Evolutionary conservation across 1,139 yeast genomes (phyloP).

Genomic region (Suhomyces coccinellae): DNA sequence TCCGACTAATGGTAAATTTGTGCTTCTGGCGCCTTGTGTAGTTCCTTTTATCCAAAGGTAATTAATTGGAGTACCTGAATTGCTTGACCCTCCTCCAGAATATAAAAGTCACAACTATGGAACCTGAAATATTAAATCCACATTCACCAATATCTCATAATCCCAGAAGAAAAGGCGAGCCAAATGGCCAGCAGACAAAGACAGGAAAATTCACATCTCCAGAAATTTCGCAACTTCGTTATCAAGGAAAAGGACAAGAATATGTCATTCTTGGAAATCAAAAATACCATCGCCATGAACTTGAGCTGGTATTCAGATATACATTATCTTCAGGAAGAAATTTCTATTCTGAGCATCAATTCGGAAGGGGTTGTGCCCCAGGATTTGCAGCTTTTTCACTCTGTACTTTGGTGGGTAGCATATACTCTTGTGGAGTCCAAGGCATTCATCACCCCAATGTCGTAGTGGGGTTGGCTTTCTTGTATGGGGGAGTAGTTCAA

Average conservation of each 20-base stretch:
- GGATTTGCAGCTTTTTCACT: not conserved
- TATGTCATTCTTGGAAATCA: constrained; percentile 31
- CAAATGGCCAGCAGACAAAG: too few species aligned
- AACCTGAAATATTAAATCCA: too few species aligned
- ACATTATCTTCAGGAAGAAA: constrained; percentile 19
- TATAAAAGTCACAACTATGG: too few species aligned
- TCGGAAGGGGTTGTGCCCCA: not conserved
- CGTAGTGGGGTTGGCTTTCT: constrained; percentile 49
- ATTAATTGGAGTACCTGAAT: too few species aligned
- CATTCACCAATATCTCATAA: too few species aligned
- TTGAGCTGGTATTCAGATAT: constrained; percentile 40
- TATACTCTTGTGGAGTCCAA: not conserved
- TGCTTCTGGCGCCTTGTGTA: too few species aligned
- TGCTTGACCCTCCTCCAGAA: too few species aligned
- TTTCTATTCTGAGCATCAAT: not conserved
- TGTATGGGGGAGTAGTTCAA: constrained; percentile 51
- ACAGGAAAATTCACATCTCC: too few species aligned
- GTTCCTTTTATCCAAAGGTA: too few species aligned
- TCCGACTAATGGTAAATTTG: too few species aligned
- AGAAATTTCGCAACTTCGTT: constrained; percentile 4
- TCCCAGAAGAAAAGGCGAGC: too few species aligned
- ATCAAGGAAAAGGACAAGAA: constrained; percentile 25
- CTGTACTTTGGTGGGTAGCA: not conserved
- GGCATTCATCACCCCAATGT: constrained; percentile 26
- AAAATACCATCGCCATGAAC: constrained; percentile 31